phyloP scores from a whole-genome alignment of 2,329 filamentous ascomycete genomes.

The Fusarium mangiferae region DNA sequence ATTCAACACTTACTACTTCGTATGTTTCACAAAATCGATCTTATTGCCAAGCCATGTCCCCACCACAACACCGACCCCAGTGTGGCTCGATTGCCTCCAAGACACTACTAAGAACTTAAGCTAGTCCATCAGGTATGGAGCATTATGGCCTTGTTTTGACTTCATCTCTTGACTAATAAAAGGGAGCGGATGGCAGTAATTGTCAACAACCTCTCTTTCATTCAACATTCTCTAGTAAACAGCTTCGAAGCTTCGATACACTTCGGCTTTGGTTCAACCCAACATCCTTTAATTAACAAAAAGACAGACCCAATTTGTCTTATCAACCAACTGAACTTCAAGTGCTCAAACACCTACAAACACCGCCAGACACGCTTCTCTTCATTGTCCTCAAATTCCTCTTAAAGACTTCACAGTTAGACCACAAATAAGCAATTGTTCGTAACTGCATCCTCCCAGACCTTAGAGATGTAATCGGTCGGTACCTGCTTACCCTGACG shows the following conservation, averaged over 20 bases:
- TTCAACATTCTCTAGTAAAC: slow-evolving; percentile 5
- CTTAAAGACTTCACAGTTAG: background rate
- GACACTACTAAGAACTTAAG: background rate
- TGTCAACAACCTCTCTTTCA: background rate
- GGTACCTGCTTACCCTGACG: slow-evolving; percentile 14
- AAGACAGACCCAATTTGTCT: slow-evolving; percentile 9
- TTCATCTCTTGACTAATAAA: slow-evolving; percentile 3
- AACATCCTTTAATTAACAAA: background rate
- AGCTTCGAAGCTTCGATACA: background rate
- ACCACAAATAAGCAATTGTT: slow-evolving; percentile 39
- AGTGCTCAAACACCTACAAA: slow-evolving; percentile 2
- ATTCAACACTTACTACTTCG: background rate
- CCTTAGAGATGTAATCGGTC: slow-evolving; percentile 41
- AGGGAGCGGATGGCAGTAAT: background rate
- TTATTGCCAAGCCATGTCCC: slow-evolving; percentile 12
- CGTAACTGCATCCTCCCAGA: slow-evolving; percentile 47
- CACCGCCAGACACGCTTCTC: background rate
- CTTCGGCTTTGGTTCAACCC: background rate
- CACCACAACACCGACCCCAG: slow-evolving; percentile 1
- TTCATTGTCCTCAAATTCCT: background rate
- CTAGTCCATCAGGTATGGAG: background rate
- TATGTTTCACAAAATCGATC: background rate
- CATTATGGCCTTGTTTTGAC: slow-evolving; percentile 27
- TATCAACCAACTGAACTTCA: slow-evolving; percentile 9
- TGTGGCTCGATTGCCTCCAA: slow-evolving; percentile 12